phyloP scores from a whole-genome alignment of 106 monocot genomes.

The Triglochin maritima region DNA sequence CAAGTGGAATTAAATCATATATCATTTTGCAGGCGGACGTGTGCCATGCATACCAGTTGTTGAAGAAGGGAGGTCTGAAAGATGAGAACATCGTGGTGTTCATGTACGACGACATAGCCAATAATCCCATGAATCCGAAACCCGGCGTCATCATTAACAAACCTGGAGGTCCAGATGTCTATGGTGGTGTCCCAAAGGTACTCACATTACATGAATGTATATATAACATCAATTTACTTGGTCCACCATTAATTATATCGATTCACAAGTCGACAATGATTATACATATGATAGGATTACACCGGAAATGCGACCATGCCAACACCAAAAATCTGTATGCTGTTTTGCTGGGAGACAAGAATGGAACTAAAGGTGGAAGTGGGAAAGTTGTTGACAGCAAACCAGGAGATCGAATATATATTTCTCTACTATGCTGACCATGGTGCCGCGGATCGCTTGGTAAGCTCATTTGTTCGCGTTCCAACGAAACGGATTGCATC shows the following conservation, averaged over 20 bases:
- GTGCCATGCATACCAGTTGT: conserved; percentile 84
- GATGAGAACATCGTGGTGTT: conserved; percentile 94
- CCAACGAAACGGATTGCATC: neutral
- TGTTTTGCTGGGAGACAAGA: conserved; percentile 68
- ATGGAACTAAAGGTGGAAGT: conserved; percentile 61
- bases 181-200: conserved; percentile 89
- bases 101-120: conserved; percentile 89
- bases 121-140: conserved; percentile 60
- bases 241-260: neutral
- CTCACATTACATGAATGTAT: neutral
- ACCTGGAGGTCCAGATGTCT: conserved; percentile 64
- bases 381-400: conserved; percentile 84
- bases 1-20: no score
- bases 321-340: conserved; percentile 60
- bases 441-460: conserved; percentile 92
- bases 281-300: conserved; percentile 50
- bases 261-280: neutral
- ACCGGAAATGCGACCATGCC: conserved; percentile 31
- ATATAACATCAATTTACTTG: neutral
- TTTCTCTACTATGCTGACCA: conserved; percentile 91
- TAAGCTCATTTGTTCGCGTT: neutral
- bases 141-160: conserved; percentile 72
- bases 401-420: conserved; percentile 70
- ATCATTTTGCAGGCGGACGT: conserved; percentile 55
- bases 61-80: conserved; percentile 69